Evolutionary conservation across 2,329 filamentous ascomycete genomes (phyloP).

Genomic region (Pseudogymnoascus sp.): DNA sequence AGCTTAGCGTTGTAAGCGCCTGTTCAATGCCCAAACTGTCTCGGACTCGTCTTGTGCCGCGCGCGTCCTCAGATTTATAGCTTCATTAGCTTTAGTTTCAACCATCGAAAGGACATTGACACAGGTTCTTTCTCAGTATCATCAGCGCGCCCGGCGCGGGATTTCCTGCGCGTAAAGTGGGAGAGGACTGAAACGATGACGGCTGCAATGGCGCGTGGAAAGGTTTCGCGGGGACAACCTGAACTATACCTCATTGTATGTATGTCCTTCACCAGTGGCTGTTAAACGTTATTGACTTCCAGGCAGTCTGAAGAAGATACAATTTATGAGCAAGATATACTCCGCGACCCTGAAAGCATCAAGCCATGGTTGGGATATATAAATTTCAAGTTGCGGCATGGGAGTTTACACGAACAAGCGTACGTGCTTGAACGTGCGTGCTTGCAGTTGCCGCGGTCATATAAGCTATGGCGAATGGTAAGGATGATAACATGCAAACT

Average conservation of each 20-base stretch:
- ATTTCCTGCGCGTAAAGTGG: constrained; percentile 3
- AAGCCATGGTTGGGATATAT: constrained; percentile 96
- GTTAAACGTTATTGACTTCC: constrained; percentile 23
- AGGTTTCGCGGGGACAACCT: constrained; percentile 22
- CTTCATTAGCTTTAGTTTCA: constrained; percentile 6
- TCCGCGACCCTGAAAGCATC: constrained; percentile 74
- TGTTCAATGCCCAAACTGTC: constrained; percentile 5
- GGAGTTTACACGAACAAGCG: constrained; percentile 75
- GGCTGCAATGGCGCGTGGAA: not conserved
- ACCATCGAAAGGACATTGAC: not conserved
- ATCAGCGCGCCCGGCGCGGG: not conserved
- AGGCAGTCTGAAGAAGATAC: constrained; percentile 74
- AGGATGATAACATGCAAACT: constrained; percentile 15
- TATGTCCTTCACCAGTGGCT: not conserved
- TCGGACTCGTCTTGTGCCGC: not conserved
- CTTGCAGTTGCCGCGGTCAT: constrained; percentile 80
- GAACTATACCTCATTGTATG: constrained; percentile 32
- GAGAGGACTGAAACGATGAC: not conserved
- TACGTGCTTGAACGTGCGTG: constrained; percentile 86
- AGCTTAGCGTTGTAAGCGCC: not conserved
- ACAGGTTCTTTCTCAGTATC: not conserved
- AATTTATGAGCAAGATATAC: constrained; percentile 91
- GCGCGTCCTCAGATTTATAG: constrained; percentile 4
- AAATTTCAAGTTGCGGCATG: constrained; percentile 82
- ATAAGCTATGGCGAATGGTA: constrained; percentile 97